phyloP scores from a whole-genome alignment of 169 alveolate genomes.

The Besnoitia besnoiti region DNA sequence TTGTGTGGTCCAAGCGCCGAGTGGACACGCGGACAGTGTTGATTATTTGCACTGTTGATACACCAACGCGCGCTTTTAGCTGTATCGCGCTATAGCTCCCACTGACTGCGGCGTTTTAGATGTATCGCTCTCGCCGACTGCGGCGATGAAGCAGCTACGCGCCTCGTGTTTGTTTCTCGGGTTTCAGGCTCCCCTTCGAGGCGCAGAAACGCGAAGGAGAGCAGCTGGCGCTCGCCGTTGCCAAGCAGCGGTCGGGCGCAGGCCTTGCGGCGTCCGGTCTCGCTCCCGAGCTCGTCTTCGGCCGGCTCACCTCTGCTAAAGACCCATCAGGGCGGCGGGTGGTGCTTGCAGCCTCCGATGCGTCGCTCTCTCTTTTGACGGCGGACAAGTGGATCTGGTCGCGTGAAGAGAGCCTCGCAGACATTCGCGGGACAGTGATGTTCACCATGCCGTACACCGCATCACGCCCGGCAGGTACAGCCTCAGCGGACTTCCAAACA shows the following conservation, averaged over 20 bases:
- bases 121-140: no score
- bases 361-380: not conserved
- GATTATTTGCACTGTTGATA: no score
- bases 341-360: not conserved
- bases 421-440: constrained; percentile 15
- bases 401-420: constrained; percentile 29
- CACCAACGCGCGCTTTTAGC: no score
- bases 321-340: constrained; percentile 1
- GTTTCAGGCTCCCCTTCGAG: constrained; percentile 13
- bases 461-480: not conserved
- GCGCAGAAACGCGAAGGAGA: not conserved
- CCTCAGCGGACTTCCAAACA: not conserved
- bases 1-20: no score
- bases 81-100: no score
- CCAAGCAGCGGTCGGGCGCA: not conserved
- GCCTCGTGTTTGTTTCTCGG: not conserved
- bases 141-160: no score
- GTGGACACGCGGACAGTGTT: no score
- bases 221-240: constrained; percentile 5
- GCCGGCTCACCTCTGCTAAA: not conserved
- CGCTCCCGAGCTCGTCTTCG: not conserved
- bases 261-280: not conserved
- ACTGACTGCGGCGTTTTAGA: no score
- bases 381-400: constrained; percentile 24
- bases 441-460: constrained; percentile 24